Conservation (phyloP, 1,139 yeast genomes). For the Dujonia santamariae region DNA sequence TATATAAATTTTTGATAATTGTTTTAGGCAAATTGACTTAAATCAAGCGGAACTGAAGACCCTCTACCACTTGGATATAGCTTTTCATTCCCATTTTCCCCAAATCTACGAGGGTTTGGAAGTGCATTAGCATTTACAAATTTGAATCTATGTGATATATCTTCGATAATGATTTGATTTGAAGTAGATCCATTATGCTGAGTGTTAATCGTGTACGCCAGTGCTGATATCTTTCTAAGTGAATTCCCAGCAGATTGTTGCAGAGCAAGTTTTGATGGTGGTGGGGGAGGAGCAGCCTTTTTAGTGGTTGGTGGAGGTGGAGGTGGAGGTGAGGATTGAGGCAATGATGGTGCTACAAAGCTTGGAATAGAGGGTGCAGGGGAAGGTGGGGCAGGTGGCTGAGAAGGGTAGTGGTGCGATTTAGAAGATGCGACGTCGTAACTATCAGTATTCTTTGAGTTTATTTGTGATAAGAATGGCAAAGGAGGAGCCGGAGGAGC, state of each 20-base stretch:
- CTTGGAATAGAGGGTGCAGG: constrained; percentile 11
- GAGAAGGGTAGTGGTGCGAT: constrained; percentile 12
- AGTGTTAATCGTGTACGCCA: constrained; percentile 52
- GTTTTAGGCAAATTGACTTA: constrained; percentile 28
- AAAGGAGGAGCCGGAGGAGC: constrained; percentile 9
- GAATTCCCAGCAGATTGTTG: constrained; percentile 50
- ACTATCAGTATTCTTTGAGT: constrained; percentile 36
- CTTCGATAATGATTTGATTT: constrained; percentile 56
- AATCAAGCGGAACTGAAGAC: constrained; percentile 82
- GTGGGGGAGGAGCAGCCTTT: constrained; percentile 35
- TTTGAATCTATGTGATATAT: constrained; percentile 56
- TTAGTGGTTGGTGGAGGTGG: constrained; percentile 11
- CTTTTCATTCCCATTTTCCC: constrained; percentile 53
- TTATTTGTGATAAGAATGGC: constrained; percentile 43
- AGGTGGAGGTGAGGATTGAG: constrained; percentile 6
- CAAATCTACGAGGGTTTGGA: constrained; percentile 81
- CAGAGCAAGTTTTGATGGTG: constrained; percentile 37
- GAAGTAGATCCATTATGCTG: constrained; percentile 9
- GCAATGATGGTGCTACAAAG: constrained; percentile 7
- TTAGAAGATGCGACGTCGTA: constrained; percentile 12
- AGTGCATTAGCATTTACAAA: constrained; percentile 67
- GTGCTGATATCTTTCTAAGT: constrained; percentile 53
- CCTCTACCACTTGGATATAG: constrained; percentile 96
- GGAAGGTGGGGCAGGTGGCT: constrained; percentile 20
- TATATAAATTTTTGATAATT: background rate